These are phyloP conservation scores for Penicillium sp. DNA, from an alignment of 2,329 filamentous ascomycete species.

Conservation along the genomic window DNA sequence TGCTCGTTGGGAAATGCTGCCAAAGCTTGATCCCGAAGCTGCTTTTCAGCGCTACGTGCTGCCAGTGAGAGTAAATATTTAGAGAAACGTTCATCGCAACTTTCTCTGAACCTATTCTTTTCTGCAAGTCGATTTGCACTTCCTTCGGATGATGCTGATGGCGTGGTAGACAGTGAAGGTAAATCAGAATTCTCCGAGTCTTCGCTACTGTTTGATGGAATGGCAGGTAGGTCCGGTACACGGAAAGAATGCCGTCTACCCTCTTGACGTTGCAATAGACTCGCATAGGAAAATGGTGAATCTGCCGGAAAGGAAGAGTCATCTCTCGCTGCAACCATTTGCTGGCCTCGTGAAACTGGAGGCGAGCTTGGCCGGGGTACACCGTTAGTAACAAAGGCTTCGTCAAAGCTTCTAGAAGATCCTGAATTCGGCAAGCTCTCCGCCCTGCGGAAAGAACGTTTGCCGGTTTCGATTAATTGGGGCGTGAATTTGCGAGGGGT, in stretches of 20 bases:
- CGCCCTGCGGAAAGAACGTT: slow-evolving; percentile 64
- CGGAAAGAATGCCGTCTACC: slow-evolving; percentile 54
- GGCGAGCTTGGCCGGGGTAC: not conserved
- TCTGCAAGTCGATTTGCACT: slow-evolving; percentile 31
- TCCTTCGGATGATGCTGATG: slow-evolving; percentile 23
- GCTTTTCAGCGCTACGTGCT: slow-evolving; percentile 72
- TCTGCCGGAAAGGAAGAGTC: slow-evolving; percentile 25
- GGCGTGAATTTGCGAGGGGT: slow-evolving; percentile 61
- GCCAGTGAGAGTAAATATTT: slow-evolving; percentile 76
- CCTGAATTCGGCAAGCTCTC: slow-evolving; percentile 55
- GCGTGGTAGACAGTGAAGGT: slow-evolving; percentile 43
- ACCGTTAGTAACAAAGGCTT: slow-evolving; percentile 44
- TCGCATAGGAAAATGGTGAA: slow-evolving; percentile 44
- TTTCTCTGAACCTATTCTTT: slow-evolving; percentile 43
- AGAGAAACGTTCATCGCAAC: slow-evolving; percentile 70
- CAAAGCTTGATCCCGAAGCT: slow-evolving; percentile 64
- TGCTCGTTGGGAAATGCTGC: slow-evolving; percentile 49
- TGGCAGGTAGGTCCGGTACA: slow-evolving; percentile 58
- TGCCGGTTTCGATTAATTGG: slow-evolving; percentile 75
- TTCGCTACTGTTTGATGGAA: slow-evolving; percentile 58
- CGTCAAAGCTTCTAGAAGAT: slow-evolving; percentile 64
- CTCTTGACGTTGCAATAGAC: slow-evolving; percentile 35
- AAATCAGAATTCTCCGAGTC: slow-evolving; percentile 39
- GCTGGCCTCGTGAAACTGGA: slow-evolving; percentile 34
- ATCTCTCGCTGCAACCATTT: slow-evolving; percentile 14